phyloP scores from a whole-genome alignment of 306 rosid species.

The Trichosanthes cucumerina region DNA sequence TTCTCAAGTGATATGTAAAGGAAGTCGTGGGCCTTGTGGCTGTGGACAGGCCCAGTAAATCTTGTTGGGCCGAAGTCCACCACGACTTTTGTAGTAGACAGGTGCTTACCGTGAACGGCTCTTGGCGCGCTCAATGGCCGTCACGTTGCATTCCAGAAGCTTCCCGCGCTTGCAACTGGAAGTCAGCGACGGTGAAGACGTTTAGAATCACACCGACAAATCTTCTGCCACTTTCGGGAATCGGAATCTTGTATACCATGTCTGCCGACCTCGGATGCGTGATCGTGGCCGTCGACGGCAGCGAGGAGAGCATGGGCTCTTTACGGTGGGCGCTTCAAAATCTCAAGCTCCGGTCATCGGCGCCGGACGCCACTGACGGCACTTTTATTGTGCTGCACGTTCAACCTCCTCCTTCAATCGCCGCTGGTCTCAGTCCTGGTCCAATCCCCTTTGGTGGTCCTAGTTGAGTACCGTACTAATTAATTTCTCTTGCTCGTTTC shows the following conservation, averaged over 20 bases:
- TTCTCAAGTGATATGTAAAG: too few relatives aligned
- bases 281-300: slow-evolving; percentile 69
- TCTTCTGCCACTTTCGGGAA: background rate
- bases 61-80: background rate
- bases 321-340: slow-evolving; percentile 71
- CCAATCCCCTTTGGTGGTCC: slow-evolving; percentile 83
- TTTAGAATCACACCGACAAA: background rate
- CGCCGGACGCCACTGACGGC: slow-evolving; percentile 23
- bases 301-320: slow-evolving; percentile 76
- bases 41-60: background rate
- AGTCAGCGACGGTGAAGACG: background rate
- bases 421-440: slow-evolving; percentile 64
- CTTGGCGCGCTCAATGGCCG: background rate
- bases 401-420: slow-evolving; percentile 71
- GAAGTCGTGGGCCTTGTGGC: background rate
- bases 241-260: slow-evolving; percentile 16
- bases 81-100: background rate
- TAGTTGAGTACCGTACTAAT: slow-evolving; percentile 29
- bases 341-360: slow-evolving; percentile 57
- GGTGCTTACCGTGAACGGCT: background rate
- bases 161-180: background rate
- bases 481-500: background rate
- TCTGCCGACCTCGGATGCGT: slow-evolving; percentile 53
- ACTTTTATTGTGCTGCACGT: slow-evolving; percentile 56
- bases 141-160: background rate